Evolutionary conservation across 352 stramenopile genomes (phyloP).

Genomic region (Hyaloperonospora brassicae): DNA sequence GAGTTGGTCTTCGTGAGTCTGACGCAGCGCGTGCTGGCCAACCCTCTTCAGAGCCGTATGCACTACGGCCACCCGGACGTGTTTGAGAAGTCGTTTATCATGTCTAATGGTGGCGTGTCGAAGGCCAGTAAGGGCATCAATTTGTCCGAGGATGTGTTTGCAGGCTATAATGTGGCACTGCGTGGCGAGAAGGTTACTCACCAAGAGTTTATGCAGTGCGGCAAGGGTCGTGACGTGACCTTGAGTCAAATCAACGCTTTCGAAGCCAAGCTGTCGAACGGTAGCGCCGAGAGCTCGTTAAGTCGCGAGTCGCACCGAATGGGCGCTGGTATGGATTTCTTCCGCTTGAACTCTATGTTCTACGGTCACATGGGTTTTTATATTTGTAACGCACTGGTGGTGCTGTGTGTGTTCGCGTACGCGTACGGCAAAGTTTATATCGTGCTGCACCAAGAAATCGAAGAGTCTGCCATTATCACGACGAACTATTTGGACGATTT

Average conservation of each 20-base stretch:
- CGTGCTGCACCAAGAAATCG: conserved; percentile 61
- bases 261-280: conserved; percentile 81
- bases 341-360: conserved; percentile 86
- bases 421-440: conserved; percentile 84
- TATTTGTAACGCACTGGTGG: conserved; percentile 75
- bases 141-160: conserved; percentile 86
- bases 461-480: conserved; percentile 68
- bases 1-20: conserved; percentile 85
- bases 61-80: conserved; percentile 87
- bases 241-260: conserved; percentile 85
- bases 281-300: conserved; percentile 72
- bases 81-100: conserved; percentile 84
- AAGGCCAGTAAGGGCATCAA: conserved; percentile 87
- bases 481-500: conserved; percentile 66
- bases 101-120: conserved; percentile 77
- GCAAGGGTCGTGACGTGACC: conserved; percentile 82
- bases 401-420: conserved; percentile 78
- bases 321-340: conserved; percentile 81
- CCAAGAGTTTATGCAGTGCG: conserved; percentile 84
- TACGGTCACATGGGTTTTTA: conserved; percentile 87
- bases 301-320: conserved; percentile 77
- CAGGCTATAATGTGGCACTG: conserved; percentile 76
- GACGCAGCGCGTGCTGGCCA: conserved; percentile 74
- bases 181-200: conserved; percentile 73
- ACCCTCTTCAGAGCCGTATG: conserved; percentile 68